Percentiles rank a stretch among this genome's conserved stretches.
Conservation (phyloP, 2,329 filamentous ascomycete species). For the Trichoderma sp. region DNA sequence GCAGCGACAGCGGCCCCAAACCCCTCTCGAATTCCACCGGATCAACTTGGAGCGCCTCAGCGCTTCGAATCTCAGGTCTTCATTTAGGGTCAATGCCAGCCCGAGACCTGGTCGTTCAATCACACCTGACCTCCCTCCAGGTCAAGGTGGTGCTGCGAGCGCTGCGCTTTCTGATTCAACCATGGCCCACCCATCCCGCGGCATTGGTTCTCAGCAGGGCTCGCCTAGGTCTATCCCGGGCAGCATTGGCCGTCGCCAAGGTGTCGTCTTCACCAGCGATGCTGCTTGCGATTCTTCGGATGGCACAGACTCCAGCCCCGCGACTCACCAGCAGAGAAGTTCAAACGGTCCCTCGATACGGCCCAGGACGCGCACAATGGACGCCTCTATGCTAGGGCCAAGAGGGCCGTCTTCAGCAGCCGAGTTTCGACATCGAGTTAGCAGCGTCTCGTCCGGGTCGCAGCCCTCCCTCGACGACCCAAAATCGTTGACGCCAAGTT, state of each 20-base stretch:
- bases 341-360: conserved; percentile 42
- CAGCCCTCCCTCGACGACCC: conserved; percentile 52
- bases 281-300: conserved; percentile 54
- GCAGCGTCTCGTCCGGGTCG: conserved; percentile 65
- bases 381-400: conserved; percentile 54
- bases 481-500: conserved; percentile 41
- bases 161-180: conserved; percentile 27
- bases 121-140: conserved; percentile 60
- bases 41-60: conserved; percentile 40
- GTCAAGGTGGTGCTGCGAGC: conserved; percentile 31
- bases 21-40: conserved; percentile 33
- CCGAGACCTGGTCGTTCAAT: conserved; percentile 59
- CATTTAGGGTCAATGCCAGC: conserved; percentile 35
- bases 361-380: conserved; percentile 60
- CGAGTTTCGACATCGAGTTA: conserved; percentile 64
- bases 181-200: conserved; percentile 29
- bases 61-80: conserved; percentile 38
- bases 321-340: conserved; percentile 37
- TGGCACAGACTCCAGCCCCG: conserved; percentile 33
- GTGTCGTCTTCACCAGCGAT: conserved; percentile 63
- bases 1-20: conserved; percentile 19
- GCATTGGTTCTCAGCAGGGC: conserved; percentile 35
- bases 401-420: conserved; percentile 38
- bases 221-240: conserved; percentile 37
- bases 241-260: conserved; percentile 53